Conservation (phyloP, 2,329 filamentous ascomycete genomes). For the Epichloe sibirici region DNA sequence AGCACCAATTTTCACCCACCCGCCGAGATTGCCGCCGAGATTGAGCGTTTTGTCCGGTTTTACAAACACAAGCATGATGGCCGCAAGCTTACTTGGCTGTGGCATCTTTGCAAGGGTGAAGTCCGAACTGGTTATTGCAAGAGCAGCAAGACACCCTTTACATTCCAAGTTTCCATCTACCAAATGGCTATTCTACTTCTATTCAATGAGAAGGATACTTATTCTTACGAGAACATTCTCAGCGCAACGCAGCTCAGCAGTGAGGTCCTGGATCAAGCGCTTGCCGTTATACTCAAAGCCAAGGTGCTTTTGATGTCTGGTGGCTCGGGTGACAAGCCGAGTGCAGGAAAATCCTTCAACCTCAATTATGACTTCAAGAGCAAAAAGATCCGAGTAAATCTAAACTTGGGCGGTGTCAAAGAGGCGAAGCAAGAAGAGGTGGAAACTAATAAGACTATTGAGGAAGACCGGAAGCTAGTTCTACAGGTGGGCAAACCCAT, state of each 20-base stretch:
- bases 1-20: slow-evolving; percentile 83
- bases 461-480: slow-evolving; percentile 92
- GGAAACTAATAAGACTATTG: slow-evolving; percentile 98
- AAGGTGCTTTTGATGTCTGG: slow-evolving; percentile 69
- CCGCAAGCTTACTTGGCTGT: slow-evolving; percentile 93
- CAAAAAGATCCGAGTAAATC: slow-evolving; percentile 95
- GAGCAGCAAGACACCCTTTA: slow-evolving; percentile 79
- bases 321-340: slow-evolving; percentile 58
- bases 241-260: slow-evolving; percentile 66
- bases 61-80: slow-evolving; percentile 96
- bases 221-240: slow-evolving; percentile 80
- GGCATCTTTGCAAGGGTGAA: slow-evolving; percentile 97
- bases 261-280: slow-evolving; percentile 76
- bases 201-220: slow-evolving; percentile 82
- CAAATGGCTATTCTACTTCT: slow-evolving; percentile 93
- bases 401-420: slow-evolving; percentile 88
- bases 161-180: slow-evolving; percentile 93
- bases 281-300: slow-evolving; percentile 82
- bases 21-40: slow-evolving; percentile 70
- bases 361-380: slow-evolving; percentile 95
- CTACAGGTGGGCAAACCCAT: slow-evolving; percentile 61
- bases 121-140: slow-evolving; percentile 90
- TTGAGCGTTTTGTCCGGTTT: slow-evolving; percentile 79
- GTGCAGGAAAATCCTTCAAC: slow-evolving; percentile 64
- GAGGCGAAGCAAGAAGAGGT: slow-evolving; percentile 94